Conservation (phyloP, 768 basidiomycete genomes). For the Phylloporus sp. region DNA sequence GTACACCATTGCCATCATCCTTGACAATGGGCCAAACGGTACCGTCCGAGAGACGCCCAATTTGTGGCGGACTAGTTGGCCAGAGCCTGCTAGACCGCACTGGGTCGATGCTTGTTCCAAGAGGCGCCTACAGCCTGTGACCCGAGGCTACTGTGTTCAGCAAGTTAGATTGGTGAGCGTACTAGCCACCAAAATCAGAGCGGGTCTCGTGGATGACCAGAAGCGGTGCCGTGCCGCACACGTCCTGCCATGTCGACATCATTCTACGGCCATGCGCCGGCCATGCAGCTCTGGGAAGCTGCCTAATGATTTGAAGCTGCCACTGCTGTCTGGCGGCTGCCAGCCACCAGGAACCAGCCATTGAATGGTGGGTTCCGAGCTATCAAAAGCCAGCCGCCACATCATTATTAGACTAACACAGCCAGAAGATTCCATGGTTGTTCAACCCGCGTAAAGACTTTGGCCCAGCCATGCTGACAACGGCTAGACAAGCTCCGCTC, state of each 20-base stretch:
- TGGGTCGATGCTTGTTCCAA: no score
- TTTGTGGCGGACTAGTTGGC: not conserved
- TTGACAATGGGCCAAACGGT: not conserved
- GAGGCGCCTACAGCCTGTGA: not conserved
- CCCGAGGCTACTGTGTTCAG: not conserved
- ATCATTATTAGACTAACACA: constrained; percentile 14
- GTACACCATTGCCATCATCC: not conserved
- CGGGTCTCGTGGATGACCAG: not conserved
- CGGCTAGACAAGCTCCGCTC: constrained; percentile 17
- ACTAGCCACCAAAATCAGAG: not conserved
- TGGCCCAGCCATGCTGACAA: constrained; percentile 1
- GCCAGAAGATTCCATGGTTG: constrained; percentile 1
- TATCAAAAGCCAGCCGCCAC: constrained; percentile 21
- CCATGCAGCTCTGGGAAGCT: not conserved
- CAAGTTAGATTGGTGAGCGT: not conserved
- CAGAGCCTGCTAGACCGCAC: not conserved
- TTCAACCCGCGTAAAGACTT: not conserved
- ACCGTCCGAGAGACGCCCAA: no score
- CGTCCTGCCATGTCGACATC: not conserved
- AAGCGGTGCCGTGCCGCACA: not conserved
- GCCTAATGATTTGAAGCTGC: not conserved
- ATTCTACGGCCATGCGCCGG: not conserved
- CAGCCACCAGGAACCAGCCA: constrained; percentile 22
- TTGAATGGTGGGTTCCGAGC: not conserved
- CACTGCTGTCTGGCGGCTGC: not conserved